Base-by-base conservation (phyloP, 768 basidiomycete species). In the Leucocoprinus leucothites region DNA sequence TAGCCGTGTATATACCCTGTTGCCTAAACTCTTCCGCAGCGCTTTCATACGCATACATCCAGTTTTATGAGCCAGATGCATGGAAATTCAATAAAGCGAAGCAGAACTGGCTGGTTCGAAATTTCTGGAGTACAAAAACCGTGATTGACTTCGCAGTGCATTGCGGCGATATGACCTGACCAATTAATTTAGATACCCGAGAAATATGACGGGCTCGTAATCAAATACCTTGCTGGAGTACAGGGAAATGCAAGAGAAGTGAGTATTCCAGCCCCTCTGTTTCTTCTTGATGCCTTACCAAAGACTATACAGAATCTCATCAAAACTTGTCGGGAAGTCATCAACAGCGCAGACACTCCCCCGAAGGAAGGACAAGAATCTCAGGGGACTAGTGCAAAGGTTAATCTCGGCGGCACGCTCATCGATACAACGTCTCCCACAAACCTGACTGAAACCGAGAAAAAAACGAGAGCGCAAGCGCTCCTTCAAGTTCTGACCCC, bases 11-110 rank as follows among this genome's bases (percentile, higher is more conserved):
- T 48, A 28, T 28, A 44, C 19, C 16, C 14, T 48, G 16, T 46
- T 25, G n/a, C 18, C 53, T 31, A 13, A 51, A 47, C 26, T n/a
- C 28, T 48, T 26, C 21, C 47, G 21, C 57, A 80, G 79, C 74
- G 19, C 58, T 81, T 11, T 68, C 68, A 31, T 87, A 86, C 63
- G 84, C 81, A 1, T 83, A 80, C 61, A 62, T 69, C n/a, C 80
- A 81, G 53, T 78, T 77, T 60, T 71, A 74, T 48, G 69, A 70
- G 38, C 77, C 74, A 18, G 62, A 69, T 4, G 69, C 67, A 50
- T 89, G 87, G 87, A 89, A 87, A 60, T 89, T 89, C 64, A 84
- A 84, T 58, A 89, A 89, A 63, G 85, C 85, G 6, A 74, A 78
- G 42, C 87, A 89, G 62, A 89, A 88, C 61, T 89, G 87, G 87